Percentiles rank a stretch among this genome's conserved stretches.
These are phyloP conservation scores for Batkoa obscura DNA, from an alignment of 371 early-diverging fungal species.

Conservation along the genomic window DNA sequence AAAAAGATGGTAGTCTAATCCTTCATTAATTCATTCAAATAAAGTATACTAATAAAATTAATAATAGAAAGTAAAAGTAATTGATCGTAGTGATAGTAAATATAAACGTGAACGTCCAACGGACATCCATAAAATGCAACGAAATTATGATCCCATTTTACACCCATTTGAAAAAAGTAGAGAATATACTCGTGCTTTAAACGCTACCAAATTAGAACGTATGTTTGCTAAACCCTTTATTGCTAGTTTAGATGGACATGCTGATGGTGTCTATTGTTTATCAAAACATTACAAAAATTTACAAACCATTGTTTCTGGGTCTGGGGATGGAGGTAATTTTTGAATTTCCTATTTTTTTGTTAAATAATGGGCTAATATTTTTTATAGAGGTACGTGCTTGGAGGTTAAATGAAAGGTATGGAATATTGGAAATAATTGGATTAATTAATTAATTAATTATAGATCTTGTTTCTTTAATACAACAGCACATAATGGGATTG, in stretches of 20 bases:
- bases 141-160: conserved; percentile 75
- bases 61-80: conserved; percentile 69
- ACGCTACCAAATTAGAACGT: conserved; percentile 88
- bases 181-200: conserved; percentile 95
- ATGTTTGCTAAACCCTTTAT: conserved; percentile 98
- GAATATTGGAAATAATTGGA: not conserved
- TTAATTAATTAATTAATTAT: not conserved
- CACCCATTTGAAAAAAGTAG: conserved; percentile 93
- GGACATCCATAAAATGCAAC: conserved; percentile 75
- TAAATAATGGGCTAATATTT: too few relatives aligned
- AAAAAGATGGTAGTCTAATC: not conserved
- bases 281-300: conserved; percentile 74
- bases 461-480: too few relatives aligned
- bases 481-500: conserved; percentile 9
- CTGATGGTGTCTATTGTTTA: conserved; percentile 93
- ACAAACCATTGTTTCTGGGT: conserved; percentile 64
- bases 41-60: not conserved
- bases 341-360: not conserved
- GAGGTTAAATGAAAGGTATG: conserved; percentile 7
- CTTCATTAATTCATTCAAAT: not conserved
- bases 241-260: conserved; percentile 70
- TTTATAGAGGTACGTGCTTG: too few relatives aligned
- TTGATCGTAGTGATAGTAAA: conserved; percentile 62
- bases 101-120: conserved; percentile 64
- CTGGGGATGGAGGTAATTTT: conserved; percentile 71